phyloP scores from a whole-genome alignment of 306 rosid genomes.

The Aeschynomene evenia region DNA sequence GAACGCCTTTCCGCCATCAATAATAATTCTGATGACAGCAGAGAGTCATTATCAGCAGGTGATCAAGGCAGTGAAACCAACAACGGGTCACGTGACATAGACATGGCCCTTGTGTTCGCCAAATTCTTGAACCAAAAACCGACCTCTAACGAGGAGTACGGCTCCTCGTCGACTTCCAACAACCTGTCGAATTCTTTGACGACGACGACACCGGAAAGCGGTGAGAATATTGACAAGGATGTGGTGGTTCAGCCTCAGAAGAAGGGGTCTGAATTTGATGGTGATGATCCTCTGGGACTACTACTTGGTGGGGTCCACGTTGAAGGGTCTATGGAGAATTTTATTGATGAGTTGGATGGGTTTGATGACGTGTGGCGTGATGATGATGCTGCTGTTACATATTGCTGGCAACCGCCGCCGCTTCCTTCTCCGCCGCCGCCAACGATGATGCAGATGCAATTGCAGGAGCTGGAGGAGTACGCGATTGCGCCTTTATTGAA shows the following conservation, averaged over 20 bases:
- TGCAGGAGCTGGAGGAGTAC: slow-evolving; percentile 44
- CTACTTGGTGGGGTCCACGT: not conserved
- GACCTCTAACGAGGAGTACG: not conserved
- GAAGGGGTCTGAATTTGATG: not conserved
- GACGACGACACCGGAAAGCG: slow-evolving; percentile 28
- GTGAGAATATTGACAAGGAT: slow-evolving; percentile 23
- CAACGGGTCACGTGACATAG: slow-evolving; percentile 49
- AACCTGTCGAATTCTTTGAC: slow-evolving; percentile 19
- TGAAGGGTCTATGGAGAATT: not conserved
- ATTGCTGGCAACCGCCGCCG: slow-evolving; percentile 29
- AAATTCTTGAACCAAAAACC: slow-evolving; percentile 55
- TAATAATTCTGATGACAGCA: not conserved
- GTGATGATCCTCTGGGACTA: not conserved
- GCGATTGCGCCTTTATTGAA: slow-evolving; percentile 29
- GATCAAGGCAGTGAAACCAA: not conserved
- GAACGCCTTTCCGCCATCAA: not conserved
- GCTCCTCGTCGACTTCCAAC: slow-evolving; percentile 20
- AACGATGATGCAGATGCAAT: slow-evolving; percentile 31
- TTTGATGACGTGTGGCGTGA: slow-evolving; percentile 33
- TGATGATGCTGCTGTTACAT: slow-evolving; percentile 25
- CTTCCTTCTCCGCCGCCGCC: not conserved
- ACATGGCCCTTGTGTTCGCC: slow-evolving; percentile 76
- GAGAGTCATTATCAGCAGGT: not conserved
- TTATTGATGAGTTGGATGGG: slow-evolving; percentile 46
- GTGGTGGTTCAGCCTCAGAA: slow-evolving; percentile 5